These are phyloP conservation scores for Polygonum maritimum DNA, from an alignment of 148 eudicot species.

Conservation along the genomic window DNA sequence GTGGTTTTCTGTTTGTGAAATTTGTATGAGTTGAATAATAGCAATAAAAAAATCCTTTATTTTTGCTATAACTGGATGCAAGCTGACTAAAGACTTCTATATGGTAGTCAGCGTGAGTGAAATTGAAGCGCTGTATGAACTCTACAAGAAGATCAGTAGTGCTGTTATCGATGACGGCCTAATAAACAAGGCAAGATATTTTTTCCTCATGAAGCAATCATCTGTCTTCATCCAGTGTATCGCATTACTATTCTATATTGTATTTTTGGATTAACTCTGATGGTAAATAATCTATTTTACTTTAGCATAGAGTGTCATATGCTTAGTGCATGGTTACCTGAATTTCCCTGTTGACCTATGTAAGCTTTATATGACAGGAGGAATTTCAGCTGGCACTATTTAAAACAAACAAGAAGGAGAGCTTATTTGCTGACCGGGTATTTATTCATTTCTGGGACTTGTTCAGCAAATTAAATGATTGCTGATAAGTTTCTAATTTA, in stretches of 20 bases:
- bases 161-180: conserved; percentile 63
- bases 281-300: neutral
- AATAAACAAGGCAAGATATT: conserved; percentile 46
- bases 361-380: conserved; percentile 31
- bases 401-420: conserved; percentile 63
- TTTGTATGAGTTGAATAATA: neutral
- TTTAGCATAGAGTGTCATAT: neutral
- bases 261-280: neutral
- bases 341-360: neutral
- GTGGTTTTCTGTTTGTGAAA: neutral
- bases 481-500: neutral
- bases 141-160: conserved; percentile 66
- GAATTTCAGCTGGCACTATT: conserved; percentile 66
- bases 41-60: neutral
- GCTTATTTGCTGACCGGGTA: conserved; percentile 71
- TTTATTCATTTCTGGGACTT: conserved; percentile 2
- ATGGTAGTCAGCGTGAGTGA: conserved; percentile 62
- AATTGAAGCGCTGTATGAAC: conserved; percentile 63
- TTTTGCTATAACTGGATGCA: conserved; percentile 1
- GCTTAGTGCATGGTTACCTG: neutral
- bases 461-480: neutral
- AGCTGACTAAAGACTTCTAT: conserved; percentile 10
- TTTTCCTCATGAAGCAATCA: neutral
- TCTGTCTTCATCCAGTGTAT: neutral
- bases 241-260: neutral